Conservation (phyloP, 2,329 filamentous ascomycete species). For the Ophiosphaerella herpotricha region DNA sequence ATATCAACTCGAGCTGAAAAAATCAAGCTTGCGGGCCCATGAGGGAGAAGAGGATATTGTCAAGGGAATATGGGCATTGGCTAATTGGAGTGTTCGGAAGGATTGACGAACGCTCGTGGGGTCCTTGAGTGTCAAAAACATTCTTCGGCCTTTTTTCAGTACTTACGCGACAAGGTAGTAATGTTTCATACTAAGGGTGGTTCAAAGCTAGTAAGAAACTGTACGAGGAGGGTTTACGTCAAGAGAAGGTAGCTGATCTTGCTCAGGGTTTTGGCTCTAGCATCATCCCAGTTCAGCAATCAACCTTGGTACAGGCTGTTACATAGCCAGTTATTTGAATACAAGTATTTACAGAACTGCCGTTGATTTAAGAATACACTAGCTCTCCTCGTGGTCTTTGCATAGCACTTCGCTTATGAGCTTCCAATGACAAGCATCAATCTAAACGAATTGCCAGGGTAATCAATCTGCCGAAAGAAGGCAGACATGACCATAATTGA, state of each 20-base stretch:
- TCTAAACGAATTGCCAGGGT: constrained; percentile 9
- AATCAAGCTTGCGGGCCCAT: constrained; percentile 32
- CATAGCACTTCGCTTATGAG: constrained; percentile 16
- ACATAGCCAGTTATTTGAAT: too few species aligned
- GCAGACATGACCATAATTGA: not conserved
- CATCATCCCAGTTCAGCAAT: not conserved
- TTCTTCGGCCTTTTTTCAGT: too few species aligned
- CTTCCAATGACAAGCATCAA: constrained; percentile 26
- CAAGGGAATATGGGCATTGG: constrained; percentile 56
- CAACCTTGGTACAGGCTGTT: not conserved
- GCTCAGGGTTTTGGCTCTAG: not conserved
- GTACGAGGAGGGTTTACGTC: too few species aligned
- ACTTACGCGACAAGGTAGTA: too few species aligned
- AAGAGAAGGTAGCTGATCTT: not conserved
- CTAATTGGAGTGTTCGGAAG: constrained; percentile 17
- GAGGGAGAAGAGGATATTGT: constrained; percentile 30
- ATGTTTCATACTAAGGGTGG: too few species aligned
- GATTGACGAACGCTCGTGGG: not conserved
- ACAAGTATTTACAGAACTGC: not conserved
- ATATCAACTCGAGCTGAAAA: constrained; percentile 27
- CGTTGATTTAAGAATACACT: not conserved
- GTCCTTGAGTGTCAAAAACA: too few species aligned
- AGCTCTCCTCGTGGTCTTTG: not conserved
- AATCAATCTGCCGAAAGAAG: constrained; percentile 15
- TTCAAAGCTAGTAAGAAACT: too few species aligned